phyloP scores from a whole-genome alignment of 1,284 basidiomycete genomes.

The Leucoagaricus sp. region DNA sequence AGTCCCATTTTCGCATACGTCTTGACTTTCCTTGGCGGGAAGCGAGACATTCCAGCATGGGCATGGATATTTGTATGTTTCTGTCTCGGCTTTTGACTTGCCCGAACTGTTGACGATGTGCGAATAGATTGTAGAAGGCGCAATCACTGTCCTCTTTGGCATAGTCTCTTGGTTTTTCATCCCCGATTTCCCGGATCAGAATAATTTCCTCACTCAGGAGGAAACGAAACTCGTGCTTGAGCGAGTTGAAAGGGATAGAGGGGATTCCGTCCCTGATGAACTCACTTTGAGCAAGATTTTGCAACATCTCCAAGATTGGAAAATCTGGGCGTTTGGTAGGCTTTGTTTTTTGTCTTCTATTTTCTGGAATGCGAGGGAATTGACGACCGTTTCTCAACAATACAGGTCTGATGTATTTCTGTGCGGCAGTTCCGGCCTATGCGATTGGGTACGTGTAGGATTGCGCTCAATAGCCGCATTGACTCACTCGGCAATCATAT shows the following conservation, averaged over 20 bases:
- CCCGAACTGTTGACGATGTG: neutral
- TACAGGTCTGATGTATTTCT: conserved; percentile 43
- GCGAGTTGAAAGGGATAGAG: conserved; percentile 46
- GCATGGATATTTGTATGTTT: conserved; percentile 49
- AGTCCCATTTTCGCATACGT: conserved; percentile 45
- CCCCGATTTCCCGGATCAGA: conserved; percentile 47
- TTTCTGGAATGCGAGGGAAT: conserved; percentile 14
- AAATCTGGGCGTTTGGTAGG: conserved; percentile 44
- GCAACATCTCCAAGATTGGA: conserved; percentile 43
- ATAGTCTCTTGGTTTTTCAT: conserved; percentile 41
- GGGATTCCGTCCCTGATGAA: conserved; percentile 44
- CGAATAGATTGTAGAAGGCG: conserved; percentile 45
- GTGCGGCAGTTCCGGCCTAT: conserved; percentile 44
- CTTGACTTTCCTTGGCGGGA: conserved; percentile 40
- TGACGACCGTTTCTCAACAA: conserved; percentile 2
- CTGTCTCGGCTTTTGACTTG: neutral
- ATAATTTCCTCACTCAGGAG: conserved; percentile 39
- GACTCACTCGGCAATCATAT: neutral
- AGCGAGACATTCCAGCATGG: conserved; percentile 42
- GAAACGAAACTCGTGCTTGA: conserved; percentile 40
- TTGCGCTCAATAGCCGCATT: neutral
- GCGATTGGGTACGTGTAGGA: conserved; percentile 39
- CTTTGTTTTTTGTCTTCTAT: neutral
- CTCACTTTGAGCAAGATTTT: conserved; percentile 39
- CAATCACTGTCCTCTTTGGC: conserved; percentile 43